These are phyloP conservation scores for Ophiostoma novo-ulmi DNA, from an alignment of 2,329 filamentous ascomycete species.

Conservation along the genomic window DNA sequence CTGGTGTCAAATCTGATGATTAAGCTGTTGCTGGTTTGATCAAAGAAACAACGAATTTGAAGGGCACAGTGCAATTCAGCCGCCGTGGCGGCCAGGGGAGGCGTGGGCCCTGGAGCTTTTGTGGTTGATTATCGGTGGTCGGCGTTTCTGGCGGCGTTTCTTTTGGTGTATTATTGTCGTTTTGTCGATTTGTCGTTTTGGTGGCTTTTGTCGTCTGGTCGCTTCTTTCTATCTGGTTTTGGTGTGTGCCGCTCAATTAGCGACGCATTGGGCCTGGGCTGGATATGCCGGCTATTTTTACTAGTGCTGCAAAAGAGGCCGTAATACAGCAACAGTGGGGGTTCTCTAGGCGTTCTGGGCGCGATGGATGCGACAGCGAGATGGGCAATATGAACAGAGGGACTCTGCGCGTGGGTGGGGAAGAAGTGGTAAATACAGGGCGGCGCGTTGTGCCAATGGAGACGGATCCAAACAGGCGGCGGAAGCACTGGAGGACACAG, in stretches of 20 bases:
- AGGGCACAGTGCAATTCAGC: conserved; percentile 17
- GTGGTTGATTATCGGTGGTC: not conserved
- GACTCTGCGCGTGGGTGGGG: conserved; percentile 11
- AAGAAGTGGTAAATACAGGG: conserved; percentile 2
- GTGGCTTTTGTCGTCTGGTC: not conserved
- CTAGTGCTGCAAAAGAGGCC: not conserved
- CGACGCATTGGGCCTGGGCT: conserved; percentile 17
- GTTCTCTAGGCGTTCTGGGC: not conserved
- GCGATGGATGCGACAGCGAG: conserved; percentile 6
- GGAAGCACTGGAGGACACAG: conserved; percentile 18
- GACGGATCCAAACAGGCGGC: conserved; percentile 18
- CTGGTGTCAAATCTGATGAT: not conserved
- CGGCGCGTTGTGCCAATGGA: conserved; percentile 16
- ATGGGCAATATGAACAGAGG: not conserved
- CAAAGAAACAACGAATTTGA: not conserved
- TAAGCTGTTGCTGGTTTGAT: not conserved
- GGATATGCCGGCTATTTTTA: not conserved
- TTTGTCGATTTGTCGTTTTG: not conserved
- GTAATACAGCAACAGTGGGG: not conserved
- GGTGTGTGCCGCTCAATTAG: not conserved
- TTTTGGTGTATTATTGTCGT: not conserved
- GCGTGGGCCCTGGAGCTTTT: conserved; percentile 16
- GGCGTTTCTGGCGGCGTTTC: conserved; percentile 7
- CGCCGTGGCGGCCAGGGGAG: conserved; percentile 21
- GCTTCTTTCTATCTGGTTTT: not conserved